Base-by-base conservation (phyloP, 1,284 basidiomycete genomes). In the Earliella scabrosa region DNA sequence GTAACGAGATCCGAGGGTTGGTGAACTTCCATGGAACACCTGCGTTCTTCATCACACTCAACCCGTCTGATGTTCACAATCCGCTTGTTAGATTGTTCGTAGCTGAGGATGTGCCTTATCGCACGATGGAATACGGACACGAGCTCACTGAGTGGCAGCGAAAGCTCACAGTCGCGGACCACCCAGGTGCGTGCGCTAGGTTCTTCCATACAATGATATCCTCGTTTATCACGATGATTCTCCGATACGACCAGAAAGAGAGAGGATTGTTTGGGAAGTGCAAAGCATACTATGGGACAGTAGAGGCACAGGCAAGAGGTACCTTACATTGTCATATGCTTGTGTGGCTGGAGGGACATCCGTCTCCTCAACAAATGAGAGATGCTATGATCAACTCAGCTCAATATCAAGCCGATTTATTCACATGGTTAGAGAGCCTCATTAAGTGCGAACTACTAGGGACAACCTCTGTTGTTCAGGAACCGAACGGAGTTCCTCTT, bases 261-360 rank as follows among this genome's bases (percentile, higher is more conserved):
- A 27, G 10, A 9, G 61, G 59, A 1, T 26, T 63, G n/a, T 56
- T 63, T 34, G 63, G 61, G 1, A 43, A 40, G 3, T 51, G 50
- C 36, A 43, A 32, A 3, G 58, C 45, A 2, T 63, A 63, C 43
- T 64, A 53, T 18, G 63, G 56, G 0, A 63, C 58, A 1, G 63
- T 64, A 8, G 61, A 65, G 38, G 40, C 52, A 2, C 63, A 65
- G 36, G 59, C 54, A 1, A 27, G 56, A 36, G 57, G 60, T 1
- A 57, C 54, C 0, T 24, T 65, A 20, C 63, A 65, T 35, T 61
- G 58, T 23, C 59, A 65, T 32, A 61, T 65, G 61, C 26, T 65
- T 2, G 45, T 65, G 2, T 65, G 61, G 63, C 2, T 65, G 2
- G 7, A 45, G 4, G 61, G 54, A 9, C 29, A 45, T 23, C 54